Evolutionary conservation across 306 rosid species (phyloP).

Genomic region (Cyclanthera cordifolia): DNA sequence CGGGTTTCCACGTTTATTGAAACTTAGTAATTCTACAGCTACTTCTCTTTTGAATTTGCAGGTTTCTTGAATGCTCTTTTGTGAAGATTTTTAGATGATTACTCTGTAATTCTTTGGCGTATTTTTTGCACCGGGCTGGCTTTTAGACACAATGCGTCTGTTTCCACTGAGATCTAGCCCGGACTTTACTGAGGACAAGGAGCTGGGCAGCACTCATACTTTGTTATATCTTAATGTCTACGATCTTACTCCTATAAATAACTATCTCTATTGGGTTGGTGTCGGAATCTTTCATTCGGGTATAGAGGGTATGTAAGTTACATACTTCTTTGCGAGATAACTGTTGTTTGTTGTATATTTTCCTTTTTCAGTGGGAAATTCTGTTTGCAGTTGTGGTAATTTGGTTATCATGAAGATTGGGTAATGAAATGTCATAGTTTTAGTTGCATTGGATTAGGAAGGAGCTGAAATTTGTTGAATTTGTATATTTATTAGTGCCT

Average conservation of each 20-base stretch:
- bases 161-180: conserved; percentile 40
- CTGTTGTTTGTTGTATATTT: background rate
- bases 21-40: background rate
- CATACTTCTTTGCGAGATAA: background rate
- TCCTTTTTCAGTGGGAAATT: conserved; percentile 1
- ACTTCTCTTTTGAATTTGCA: conserved; percentile 11
- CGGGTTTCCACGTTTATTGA: background rate
- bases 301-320: conserved; percentile 54
- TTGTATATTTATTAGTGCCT: background rate
- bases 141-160: conserved; percentile 48
- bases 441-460: background rate
- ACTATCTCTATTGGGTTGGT: conserved; percentile 70
- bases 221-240: conserved; percentile 77
- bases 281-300: conserved; percentile 85
- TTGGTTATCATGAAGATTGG: background rate
- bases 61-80: conserved; percentile 14
- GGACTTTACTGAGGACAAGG: conserved; percentile 29
- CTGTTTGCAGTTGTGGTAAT: background rate
- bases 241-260: conserved; percentile 79
- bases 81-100: conserved; percentile 24
- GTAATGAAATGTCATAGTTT: background rate
- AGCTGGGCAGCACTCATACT: conserved; percentile 20
- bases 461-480: background rate
- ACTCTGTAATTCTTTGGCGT: conserved; percentile 26
- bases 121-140: conserved; percentile 15